Evolutionary conservation across 1,284 basidiomycete genomes (phyloP).

Genomic region (Cryptococcus sp.): DNA sequence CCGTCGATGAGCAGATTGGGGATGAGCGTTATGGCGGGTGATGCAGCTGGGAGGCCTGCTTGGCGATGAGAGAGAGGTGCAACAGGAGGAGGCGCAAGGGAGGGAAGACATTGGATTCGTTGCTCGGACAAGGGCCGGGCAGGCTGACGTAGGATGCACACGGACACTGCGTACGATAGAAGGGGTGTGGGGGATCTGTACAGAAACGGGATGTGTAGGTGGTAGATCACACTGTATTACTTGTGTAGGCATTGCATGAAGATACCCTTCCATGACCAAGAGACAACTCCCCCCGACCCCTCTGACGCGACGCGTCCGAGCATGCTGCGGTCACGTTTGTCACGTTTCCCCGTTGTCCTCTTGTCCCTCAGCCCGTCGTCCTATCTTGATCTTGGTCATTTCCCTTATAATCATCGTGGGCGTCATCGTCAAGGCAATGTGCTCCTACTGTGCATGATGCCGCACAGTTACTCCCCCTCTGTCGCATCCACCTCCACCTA

Average conservation of each 20-base stretch:
- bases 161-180: slow-evolving; percentile 2
- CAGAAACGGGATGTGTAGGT: not conserved
- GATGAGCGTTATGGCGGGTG: slow-evolving; percentile 2
- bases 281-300: too few species aligned
- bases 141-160: not conserved
- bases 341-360: too few species aligned
- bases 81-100: not conserved
- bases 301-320: too few species aligned
- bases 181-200: not conserved
- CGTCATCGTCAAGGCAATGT: not conserved
- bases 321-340: too few species aligned
- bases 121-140: too few species aligned
- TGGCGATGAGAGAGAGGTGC: slow-evolving; percentile 7
- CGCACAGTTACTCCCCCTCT: not conserved
- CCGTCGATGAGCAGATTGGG: slow-evolving; percentile 7
- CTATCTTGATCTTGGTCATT: not conserved
- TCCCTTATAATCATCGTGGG: not conserved
- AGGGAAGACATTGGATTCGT: too few species aligned
- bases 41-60: slow-evolving; percentile 3
- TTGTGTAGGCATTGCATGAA: not conserved
- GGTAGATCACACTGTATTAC: not conserved
- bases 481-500: slow-evolving; percentile 1
- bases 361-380: too few species aligned
- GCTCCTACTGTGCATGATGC: not conserved
- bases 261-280: not conserved